A percentile compares a stretch with the other conserved stretches of the same genome.
Conservation (phyloP, 2,329 filamentous ascomycete genomes). For the Aureobasidium namibiae region DNA sequence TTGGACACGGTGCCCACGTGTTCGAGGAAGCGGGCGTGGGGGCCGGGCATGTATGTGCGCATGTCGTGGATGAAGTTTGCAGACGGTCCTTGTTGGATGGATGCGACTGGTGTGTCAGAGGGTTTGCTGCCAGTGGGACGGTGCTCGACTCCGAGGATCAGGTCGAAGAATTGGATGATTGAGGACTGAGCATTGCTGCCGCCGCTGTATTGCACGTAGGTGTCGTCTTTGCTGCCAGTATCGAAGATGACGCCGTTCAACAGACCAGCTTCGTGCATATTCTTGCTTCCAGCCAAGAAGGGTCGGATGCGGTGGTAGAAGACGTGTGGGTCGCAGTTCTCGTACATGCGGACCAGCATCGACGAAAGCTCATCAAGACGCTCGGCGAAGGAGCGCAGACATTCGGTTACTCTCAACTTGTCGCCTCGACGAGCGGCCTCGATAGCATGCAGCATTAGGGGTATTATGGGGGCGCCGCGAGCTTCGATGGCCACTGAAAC, state of each 20-base stretch:
- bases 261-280: conserved; percentile 90
- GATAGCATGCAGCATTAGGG: conserved; percentile 83
- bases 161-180: conserved; percentile 93
- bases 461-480: conserved; percentile 75
- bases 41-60: conserved; percentile 93
- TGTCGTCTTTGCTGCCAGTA: conserved; percentile 47
- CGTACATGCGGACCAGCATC: conserved; percentile 82
- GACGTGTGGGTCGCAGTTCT: conserved; percentile 85
- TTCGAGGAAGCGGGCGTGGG: conserved; percentile 80
- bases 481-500: conserved; percentile 94
- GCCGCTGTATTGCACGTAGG: conserved; percentile 77
- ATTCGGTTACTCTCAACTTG: conserved; percentile 61
- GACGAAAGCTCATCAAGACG: conserved; percentile 74
- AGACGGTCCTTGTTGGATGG: conserved; percentile 38
- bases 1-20: conserved; percentile 75
- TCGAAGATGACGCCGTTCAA: conserved; percentile 85
- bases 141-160: conserved; percentile 82
- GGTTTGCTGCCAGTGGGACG: conserved; percentile 67
- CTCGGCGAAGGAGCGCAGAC: conserved; percentile 76
- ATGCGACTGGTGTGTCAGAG: conserved; percentile 26
- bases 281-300: conserved; percentile 92
- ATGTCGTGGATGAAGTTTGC: conserved; percentile 97
- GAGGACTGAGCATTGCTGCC: conserved; percentile 97
- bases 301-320: conserved; percentile 97
- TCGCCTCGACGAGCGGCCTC: conserved; percentile 66